Base-by-base conservation (phyloP, 2,329 filamentous ascomycete species). In the Talaromyces marneffei region DNA sequence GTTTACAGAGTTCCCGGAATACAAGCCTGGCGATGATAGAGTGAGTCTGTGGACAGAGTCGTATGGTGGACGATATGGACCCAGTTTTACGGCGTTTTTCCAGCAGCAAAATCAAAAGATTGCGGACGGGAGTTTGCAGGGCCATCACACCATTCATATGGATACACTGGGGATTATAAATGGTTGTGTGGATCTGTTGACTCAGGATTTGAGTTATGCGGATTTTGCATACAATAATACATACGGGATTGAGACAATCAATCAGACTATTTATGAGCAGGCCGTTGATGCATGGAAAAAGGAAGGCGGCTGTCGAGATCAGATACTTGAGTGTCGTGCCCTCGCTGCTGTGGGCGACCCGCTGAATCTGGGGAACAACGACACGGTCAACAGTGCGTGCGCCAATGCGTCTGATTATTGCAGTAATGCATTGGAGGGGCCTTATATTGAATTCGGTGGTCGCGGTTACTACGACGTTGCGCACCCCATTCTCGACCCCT, bases 1-100 rank as follows among this genome's bases (percentile, higher is more conserved):
- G 78, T 84, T 86, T 59, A 78, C 82, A 4, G 81, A 84, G 31
- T 89, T 89, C 62, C 85, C 85, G 0, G 78, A 80, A 31, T 88
- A 89, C 68, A 79, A 83, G 69, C 81, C 81, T 2, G 80, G 82
- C 46, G 81, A 86, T 62, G 81, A 85, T 50, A 72, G 72, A 16
- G 71, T 79, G 42, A 77, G 75, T 62, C 72, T 79, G 54, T 79
- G 75, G 75, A 78, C 75, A 1, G 77, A 79, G 65, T 78, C 77
- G 7, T 79, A 78, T 46, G 78, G 78, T 29, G 78, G 78, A 2
- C 74, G 70, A 39, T 80, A 79, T 62, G 78, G 73, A 2, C 78
- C 75, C 1, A 70, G 73, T 1, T 78, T 77, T 46, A 67, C 73
- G 23, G 68, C 74, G 0, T 75, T 73, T 64, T 74, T 78, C 63